phyloP scores from a whole-genome alignment of 305 asterid genomes.

The Fraxinus velutina region DNA sequence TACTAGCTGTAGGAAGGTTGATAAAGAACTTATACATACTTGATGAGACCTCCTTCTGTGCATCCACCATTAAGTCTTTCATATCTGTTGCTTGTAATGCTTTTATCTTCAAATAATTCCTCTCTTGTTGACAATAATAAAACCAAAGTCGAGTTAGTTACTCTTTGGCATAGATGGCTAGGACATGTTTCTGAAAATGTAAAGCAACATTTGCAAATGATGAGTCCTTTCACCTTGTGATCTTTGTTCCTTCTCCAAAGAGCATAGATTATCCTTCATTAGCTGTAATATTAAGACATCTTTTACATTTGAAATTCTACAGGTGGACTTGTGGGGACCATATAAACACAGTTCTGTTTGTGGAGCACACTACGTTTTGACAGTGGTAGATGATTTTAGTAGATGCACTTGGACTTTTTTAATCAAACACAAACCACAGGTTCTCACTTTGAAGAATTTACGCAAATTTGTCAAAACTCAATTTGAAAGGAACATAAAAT shows the following conservation, averaged over 20 bases:
- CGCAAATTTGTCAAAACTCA: neutral
- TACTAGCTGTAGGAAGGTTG: neutral
- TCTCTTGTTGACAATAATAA: neutral
- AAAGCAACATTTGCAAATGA: no score
- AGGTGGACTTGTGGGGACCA: neutral
- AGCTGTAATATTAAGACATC: neutral
- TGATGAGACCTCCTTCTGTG: neutral
- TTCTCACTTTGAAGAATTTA: neutral
- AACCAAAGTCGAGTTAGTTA: neutral
- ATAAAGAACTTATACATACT: neutral
- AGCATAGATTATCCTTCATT: neutral
- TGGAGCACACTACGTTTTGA: neutral
- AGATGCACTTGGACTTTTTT: neutral
- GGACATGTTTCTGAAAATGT: neutral
- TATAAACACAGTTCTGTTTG: neutral
- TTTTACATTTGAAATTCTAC: neutral
- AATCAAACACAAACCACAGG: neutral
- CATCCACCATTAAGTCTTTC: neutral
- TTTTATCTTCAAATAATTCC: no score
- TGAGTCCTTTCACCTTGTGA: neutral
- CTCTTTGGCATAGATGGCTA: neutral
- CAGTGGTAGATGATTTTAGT: neutral
- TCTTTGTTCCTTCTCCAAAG: neutral
- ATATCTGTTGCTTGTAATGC: neutral
- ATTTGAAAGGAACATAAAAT: neutral